A percentile compares a stretch with the other conserved stretches of the same genome.
phyloP scores from a whole-genome alignment of 176 grass and related monocot species.

The Musa itinerans region DNA sequence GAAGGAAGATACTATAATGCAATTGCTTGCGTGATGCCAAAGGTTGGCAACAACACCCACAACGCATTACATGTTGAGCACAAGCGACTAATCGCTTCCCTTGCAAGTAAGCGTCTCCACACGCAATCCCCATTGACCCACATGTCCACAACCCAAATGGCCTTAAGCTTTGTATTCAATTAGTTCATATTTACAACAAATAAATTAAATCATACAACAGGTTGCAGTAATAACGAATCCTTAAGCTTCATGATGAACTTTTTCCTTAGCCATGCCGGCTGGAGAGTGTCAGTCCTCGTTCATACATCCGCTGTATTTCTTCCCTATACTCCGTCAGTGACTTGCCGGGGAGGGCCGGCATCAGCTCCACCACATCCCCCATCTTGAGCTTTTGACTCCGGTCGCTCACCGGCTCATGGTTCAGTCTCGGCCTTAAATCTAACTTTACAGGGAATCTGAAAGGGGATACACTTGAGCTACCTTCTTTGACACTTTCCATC shows the following conservation, averaged over 20 bases:
- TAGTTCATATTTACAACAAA: slow-evolving; percentile 57
- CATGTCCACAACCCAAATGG: too few relatives aligned
- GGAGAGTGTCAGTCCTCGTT: slow-evolving; percentile 44
- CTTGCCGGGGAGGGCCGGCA: slow-evolving; percentile 51
- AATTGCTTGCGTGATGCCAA: too few relatives aligned
- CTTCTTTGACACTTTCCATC: slow-evolving; percentile 49
- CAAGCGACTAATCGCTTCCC: too few relatives aligned
- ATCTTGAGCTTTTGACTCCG: slow-evolving; percentile 47
- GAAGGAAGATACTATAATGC: too few relatives aligned
- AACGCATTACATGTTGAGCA: too few relatives aligned
- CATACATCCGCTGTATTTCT: slow-evolving; percentile 98
- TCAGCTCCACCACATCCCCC: slow-evolving; percentile 82
- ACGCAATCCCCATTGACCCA: too few relatives aligned
- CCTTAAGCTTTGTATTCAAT: slow-evolving; percentile 12
- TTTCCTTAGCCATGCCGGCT: slow-evolving; percentile 24
- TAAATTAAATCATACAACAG: background rate
- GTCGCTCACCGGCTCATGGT: slow-evolving; percentile 51
- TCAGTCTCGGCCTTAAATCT: slow-evolving; percentile 64
- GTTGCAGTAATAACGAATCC: background rate
- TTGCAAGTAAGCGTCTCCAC: too few relatives aligned
- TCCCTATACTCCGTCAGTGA: slow-evolving; percentile 72
- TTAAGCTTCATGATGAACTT: slow-evolving; percentile 18
- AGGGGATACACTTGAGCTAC: slow-evolving; percentile 49
- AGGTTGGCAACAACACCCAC: too few relatives aligned
- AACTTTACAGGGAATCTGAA: slow-evolving; percentile 68